Evolutionary conservation across 192 early-diverging fungal genomes (phyloP), one percentile per base, ranked within the genome.

Genomic region (Neocallimastix lanati): DNA sequence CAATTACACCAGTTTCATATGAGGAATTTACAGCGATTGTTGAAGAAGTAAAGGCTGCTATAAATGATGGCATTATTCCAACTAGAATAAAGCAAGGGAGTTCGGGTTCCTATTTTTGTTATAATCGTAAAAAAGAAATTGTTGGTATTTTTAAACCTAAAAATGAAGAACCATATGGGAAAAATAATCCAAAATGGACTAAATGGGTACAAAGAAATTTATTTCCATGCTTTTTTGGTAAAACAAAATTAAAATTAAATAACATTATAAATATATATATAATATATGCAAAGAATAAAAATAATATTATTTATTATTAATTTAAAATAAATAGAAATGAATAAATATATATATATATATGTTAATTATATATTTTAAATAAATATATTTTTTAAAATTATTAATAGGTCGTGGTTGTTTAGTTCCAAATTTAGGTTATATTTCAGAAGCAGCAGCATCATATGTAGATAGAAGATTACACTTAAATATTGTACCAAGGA

Each of bases 191-290:
- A 4, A 96, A 97, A 84, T 97, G 94, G 95, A 90, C 92, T 3
- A 96, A 97, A 82, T 97, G 93, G 94, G 85, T 96, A 27, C 96
- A 97, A 80, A 85, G 92, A 21, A 94, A 94, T 82, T 77, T 95
- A n/a, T 92, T 94, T 77, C 93, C 94, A 7, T 97, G 94, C 81
- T 94, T 90, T 78, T 97, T 97, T 89, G 95, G 95, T 2, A 87
- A 94, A 28, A 91, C 86, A 38, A 95, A 93, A n/a, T n/a, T n/a
- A n/a, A 76, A 21, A 13, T 2, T 29, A 29, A 77, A 28, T 29
- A 6, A 28, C 2, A 77, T 28, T 28, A 28, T n/a, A n/a, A n/a
- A n/a, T n/a, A n/a, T n/a, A n/a, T n/a, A n/a, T n/a, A n/a, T n/a
- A n/a, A n/a, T n/a, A 29, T 29, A 6, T 29, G n/a, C n/a, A n/a